Base-by-base conservation (phyloP, 2,329 filamentous ascomycete species). In the Neonectria ditissima region DNA sequence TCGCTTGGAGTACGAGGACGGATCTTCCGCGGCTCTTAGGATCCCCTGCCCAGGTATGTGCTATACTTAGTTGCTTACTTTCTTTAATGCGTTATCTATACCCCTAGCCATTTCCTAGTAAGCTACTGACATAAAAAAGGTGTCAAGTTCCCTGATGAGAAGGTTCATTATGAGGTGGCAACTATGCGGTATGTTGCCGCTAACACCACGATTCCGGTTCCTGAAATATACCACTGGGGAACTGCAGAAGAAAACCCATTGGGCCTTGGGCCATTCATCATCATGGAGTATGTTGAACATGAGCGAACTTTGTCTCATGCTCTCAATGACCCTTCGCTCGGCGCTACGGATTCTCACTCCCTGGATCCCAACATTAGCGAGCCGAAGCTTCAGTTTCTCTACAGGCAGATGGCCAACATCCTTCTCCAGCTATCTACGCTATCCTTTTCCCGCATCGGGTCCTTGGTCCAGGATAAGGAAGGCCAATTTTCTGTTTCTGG, bases 361-460 rank as follows among this genome's bases (percentile, higher is more conserved):
- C 68, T 81, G 34, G 67, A 81, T 63, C 75, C 75, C 5, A 61
- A 75, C 22, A 74, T 82, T 20, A 58, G 61, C 43, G 69, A 80
- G 43, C 62, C 72, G 5, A 76, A 70, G 34, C 74, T 82, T 0
- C 65, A 76, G 58, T 58, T 66, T 8, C 58, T 81, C 2, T 83
- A 83, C 65, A 55, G 71, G 1, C 75, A 83, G 63, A 74, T 83
- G 61, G 81, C 81, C 16, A 75, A 78, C 28, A 79, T 82, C 44
- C 39, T 82, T 18, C 72, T 84, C 5, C 77, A 83, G 59, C 75
- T 84, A 1, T 78, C 73, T n/a, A 69, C 5, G 2, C 67, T 75
- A 1, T 74, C 67, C 1, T 78, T 83, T 28, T 48, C 73, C 28
- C 68, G 69, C 24, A 82, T 84, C 26, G 81, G 81, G 1, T 79